Evolutionary conservation across 345 rosid species (phyloP).

Genomic region (Anastatica hierochuntica): DNA sequence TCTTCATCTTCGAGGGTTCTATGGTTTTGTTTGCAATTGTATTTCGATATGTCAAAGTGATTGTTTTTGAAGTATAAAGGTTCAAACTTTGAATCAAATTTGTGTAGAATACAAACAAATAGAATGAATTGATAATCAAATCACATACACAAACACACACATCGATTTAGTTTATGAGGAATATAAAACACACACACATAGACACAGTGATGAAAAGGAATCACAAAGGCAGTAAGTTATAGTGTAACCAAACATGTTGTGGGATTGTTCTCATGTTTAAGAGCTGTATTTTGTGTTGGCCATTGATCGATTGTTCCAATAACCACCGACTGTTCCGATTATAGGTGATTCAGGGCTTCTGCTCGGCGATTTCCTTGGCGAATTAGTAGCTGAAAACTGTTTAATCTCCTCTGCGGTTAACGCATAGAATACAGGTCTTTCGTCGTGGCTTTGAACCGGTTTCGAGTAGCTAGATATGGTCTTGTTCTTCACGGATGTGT

Average conservation of each 20-base stretch:
- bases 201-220: too few relatives aligned
- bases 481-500: constrained; percentile 24
- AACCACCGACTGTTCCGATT: constrained; percentile 73
- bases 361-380: constrained; percentile 71
- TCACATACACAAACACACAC: constrained; percentile 2
- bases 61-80: neutral
- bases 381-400: constrained; percentile 56
- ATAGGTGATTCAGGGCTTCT: constrained; percentile 72
- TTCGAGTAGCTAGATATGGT: constrained; percentile 35
- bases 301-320: too few relatives aligned
- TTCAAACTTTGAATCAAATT: neutral
- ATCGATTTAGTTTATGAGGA: neutral
- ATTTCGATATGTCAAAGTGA: neutral
- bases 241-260: neutral
- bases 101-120: constrained; percentile 10
- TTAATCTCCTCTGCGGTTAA: constrained; percentile 71
- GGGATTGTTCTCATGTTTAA: neutral
- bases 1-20: neutral
- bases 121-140: constrained; percentile 1
- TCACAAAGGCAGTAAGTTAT: constrained; percentile 6
- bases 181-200: neutral
- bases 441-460: constrained; percentile 47
- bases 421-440: constrained; percentile 76
- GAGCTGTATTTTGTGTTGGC: constrained; percentile 28
- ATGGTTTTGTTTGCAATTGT: constrained; percentile 11